Evolutionary conservation across 73 alveolate species (phyloP).

Genomic region (Paramecium sexaurelia): DNA sequence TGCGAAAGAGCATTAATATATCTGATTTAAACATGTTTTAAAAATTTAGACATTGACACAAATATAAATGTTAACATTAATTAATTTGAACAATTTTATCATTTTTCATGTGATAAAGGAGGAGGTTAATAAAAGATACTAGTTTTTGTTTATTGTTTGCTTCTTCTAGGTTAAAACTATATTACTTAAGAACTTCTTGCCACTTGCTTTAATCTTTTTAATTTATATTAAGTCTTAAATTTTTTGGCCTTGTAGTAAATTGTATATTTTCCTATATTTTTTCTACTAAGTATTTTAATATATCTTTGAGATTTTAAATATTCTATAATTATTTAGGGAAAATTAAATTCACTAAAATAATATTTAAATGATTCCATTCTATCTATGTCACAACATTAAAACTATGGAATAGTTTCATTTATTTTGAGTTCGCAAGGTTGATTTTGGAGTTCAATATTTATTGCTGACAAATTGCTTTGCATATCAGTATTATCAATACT

Average conservation of each 20-base stretch:
- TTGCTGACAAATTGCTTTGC: not conserved
- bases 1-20: not conserved
- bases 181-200: constrained; percentile 5
- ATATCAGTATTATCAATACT: not conserved
- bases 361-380: not conserved
- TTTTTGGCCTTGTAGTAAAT: not conserved
- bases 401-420: not conserved
- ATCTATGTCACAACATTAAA: constrained; percentile 5
- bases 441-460: not conserved
- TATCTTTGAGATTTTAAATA: not conserved
- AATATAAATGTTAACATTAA: not conserved
- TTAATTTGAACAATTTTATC: not conserved
- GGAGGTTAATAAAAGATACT: constrained; percentile 13
- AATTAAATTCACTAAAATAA: not conserved
- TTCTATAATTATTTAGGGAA: not conserved
- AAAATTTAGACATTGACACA: not conserved
- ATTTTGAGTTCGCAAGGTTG: not conserved
- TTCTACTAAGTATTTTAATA: not conserved
- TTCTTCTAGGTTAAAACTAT: not conserved
- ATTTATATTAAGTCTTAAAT: not conserved
- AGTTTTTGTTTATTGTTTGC: constrained; percentile 11
- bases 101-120: not conserved
- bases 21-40: not conserved
- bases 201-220: not conserved
- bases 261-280: not conserved